Conservation (phyloP, 306 rosid genomes). For the Dalbergia oliveri region DNA sequence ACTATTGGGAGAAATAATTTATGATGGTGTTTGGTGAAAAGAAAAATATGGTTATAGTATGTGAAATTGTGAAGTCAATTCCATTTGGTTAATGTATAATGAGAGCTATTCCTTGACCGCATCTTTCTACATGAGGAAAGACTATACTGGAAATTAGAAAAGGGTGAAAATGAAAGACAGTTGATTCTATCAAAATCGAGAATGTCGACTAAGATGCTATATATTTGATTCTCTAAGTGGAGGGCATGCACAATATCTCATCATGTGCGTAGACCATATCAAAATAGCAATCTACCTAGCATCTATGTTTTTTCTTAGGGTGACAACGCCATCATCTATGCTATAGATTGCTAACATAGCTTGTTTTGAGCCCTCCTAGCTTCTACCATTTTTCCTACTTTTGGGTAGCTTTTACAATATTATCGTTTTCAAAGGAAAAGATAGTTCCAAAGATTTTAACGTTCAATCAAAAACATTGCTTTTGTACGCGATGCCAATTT, state of each 20-base stretch:
- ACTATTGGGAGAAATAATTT: too few relatives aligned
- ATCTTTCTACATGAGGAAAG: background rate
- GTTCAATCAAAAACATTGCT: too few relatives aligned
- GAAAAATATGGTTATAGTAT: background rate
- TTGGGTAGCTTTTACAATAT: too few relatives aligned
- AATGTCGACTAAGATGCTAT: background rate
- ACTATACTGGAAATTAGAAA: too few relatives aligned
- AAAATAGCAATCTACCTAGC: background rate
- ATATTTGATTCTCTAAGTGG: background rate
- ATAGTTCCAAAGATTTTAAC: too few relatives aligned
- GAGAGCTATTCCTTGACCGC: background rate
- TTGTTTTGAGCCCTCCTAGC: background rate
- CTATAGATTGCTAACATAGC: too few relatives aligned
- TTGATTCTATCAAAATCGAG: background rate
- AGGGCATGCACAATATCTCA: background rate
- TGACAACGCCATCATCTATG: background rate
- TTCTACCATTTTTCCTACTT: background rate
- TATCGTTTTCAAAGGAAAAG: too few relatives aligned
- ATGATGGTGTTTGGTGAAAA: background rate
- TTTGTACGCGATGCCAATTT: too few relatives aligned
- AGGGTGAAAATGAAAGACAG: background rate
- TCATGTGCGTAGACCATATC: background rate
- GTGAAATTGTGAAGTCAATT: background rate
- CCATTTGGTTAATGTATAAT: background rate
- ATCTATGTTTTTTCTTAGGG: too few relatives aligned